phyloP scores from a whole-genome alignment of 2,329 filamentous ascomycete genomes.

The Periconia sp. region DNA sequence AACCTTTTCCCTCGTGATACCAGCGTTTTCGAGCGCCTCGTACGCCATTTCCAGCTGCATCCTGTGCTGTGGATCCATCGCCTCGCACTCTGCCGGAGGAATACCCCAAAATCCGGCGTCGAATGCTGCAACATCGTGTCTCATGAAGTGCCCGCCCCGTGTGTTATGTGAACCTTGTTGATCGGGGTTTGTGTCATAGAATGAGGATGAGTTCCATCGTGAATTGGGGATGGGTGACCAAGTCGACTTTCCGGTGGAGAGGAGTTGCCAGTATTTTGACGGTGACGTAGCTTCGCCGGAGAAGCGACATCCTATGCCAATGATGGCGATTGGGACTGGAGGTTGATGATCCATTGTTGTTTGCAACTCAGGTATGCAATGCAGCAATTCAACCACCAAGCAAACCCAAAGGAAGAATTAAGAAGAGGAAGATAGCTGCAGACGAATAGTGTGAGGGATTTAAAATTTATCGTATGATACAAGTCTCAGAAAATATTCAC shows the following conservation, averaged over 20 bases:
- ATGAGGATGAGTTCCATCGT: constrained; percentile 40
- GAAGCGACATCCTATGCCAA: constrained; percentile 40
- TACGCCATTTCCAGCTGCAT: not conserved
- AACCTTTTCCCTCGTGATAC: not conserved
- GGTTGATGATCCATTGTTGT: constrained; percentile 3
- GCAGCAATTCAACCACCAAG: no score
- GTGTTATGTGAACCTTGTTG: constrained; percentile 41
- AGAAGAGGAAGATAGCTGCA: no score
- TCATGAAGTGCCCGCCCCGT: constrained; percentile 23
- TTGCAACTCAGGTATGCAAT: no score
- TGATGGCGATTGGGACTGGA: constrained; percentile 34
- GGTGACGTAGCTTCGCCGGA: constrained; percentile 25
- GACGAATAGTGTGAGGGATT: no score
- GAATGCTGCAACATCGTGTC: constrained; percentile 22
- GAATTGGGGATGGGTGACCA: constrained; percentile 39
- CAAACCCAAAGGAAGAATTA: no score
- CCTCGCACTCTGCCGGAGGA: constrained; percentile 23
- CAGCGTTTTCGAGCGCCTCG: not conserved
- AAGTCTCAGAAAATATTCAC: no score
- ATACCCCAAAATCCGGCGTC: constrained; percentile 36
- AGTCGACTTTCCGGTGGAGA: constrained; percentile 29
- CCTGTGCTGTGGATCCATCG: not conserved
- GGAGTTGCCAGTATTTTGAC: constrained; percentile 31
- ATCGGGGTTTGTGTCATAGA: constrained; percentile 39
- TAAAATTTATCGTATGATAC: no score